phyloP scores from a whole-genome alignment of 148 eudicot species.

The Camellia granthamiana region DNA sequence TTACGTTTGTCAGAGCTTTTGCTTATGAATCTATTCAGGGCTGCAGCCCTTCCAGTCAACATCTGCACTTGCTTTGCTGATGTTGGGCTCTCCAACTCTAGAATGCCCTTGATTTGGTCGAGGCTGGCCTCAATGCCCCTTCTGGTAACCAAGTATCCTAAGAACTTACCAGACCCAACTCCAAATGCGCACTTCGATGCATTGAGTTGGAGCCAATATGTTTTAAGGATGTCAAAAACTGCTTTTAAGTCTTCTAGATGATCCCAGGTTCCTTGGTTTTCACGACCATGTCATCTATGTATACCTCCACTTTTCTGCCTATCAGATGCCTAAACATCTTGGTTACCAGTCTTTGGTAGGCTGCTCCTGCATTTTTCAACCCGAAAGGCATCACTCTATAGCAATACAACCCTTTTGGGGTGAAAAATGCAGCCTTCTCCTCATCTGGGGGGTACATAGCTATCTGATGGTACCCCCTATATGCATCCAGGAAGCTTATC shows the following conservation, averaged over 20 bases:
- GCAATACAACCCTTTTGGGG: not conserved
- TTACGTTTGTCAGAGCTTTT: not conserved
- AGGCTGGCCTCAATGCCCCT: not conserved
- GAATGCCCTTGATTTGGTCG: not conserved
- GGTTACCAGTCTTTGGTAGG: not conserved
- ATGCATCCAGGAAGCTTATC: not conserved
- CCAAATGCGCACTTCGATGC: not conserved
- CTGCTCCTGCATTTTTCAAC: not conserved
- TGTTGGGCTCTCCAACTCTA: not conserved
- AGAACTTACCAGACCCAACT: not conserved
- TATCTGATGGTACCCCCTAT: not conserved
- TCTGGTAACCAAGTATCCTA: not conserved
- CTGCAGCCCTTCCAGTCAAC: not conserved
- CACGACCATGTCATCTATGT: conserved; percentile 2
- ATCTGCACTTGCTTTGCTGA: not conserved
- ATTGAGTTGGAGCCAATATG: not conserved
- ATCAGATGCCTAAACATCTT: not conserved
- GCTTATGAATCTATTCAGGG: not conserved
- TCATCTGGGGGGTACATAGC: not conserved
- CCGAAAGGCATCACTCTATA: not conserved
- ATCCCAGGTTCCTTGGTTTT: not conserved
- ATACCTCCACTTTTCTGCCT: not conserved
- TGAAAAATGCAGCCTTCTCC: not conserved
- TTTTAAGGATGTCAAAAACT: not conserved
- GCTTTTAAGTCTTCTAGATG: not conserved